Evolutionary conservation across 1,284 basidiomycete species (phyloP).

Genomic region (Papiliotrema flavescens): DNA sequence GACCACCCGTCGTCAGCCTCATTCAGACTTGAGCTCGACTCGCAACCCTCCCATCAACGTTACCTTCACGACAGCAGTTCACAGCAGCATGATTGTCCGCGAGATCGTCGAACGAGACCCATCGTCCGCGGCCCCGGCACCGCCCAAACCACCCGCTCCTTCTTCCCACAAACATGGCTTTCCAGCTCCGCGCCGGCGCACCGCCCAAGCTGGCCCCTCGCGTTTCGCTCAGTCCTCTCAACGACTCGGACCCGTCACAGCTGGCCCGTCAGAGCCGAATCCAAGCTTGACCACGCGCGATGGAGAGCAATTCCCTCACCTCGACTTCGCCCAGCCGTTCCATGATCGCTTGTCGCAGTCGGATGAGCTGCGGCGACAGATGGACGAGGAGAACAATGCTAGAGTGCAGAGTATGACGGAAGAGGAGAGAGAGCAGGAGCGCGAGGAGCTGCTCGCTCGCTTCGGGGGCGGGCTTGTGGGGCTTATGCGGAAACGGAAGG

Average conservation of each 20-base stretch:
- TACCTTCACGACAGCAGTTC: neutral
- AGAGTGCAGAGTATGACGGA: neutral
- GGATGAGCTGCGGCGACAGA: neutral
- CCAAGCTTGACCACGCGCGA: neutral
- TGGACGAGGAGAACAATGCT: constrained; percentile 1
- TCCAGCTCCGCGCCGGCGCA: neutral
- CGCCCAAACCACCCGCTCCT: constrained; percentile 3
- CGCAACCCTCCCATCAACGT: constrained; percentile 2
- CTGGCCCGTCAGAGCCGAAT: neutral
- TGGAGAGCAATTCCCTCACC: neutral
- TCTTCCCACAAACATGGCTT: constrained; percentile 1
- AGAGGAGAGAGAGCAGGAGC: constrained; percentile 52
- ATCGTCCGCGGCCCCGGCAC: neutral
- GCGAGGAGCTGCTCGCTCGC: constrained; percentile 59
- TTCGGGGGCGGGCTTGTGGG: constrained; percentile 4
- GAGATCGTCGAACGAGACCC: constrained; percentile 5
- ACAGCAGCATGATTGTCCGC: constrained; percentile 4
- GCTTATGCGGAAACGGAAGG: constrained; percentile 35
- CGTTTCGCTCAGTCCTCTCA: constrained; percentile 16
- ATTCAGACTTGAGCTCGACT: neutral
- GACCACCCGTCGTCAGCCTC: neutral
- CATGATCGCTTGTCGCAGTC: neutral
- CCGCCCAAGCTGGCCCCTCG: neutral
- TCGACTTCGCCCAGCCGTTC: neutral
- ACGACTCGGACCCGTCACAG: neutral